Evolutionary conservation across 371 early-diverging fungal genomes (phyloP).

Genomic region (Mucor lusitanicus): DNA sequence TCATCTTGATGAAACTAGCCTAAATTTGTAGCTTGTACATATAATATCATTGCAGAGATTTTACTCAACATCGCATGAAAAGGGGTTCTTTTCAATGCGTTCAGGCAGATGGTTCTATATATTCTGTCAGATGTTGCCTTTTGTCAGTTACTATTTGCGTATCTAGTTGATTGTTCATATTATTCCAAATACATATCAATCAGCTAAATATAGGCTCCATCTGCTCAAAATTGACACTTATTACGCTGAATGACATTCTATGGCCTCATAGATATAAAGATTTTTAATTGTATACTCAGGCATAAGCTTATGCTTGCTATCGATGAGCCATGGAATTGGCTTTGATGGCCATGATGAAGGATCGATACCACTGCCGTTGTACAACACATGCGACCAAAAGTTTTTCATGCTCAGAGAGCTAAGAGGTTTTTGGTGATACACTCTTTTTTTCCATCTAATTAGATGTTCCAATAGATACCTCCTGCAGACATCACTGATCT

Average conservation of each 20-base stretch:
- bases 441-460: not conserved
- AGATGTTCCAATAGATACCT: not conserved
- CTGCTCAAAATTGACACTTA: no score
- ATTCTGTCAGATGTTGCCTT: not conserved
- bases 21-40: not conserved
- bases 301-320: no score
- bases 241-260: no score
- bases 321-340: not conserved
- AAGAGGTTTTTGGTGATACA: not conserved
- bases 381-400: not conserved
- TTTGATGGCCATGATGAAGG: not conserved
- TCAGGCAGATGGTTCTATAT: no score
- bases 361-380: not conserved
- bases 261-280: no score
- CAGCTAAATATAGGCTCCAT: not conserved
- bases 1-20: not conserved
- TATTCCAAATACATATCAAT: not conserved
- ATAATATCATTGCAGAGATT: not conserved
- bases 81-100: not conserved
- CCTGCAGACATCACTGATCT: not conserved
- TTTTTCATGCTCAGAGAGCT: not conserved
- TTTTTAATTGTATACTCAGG: no score
- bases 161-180: not conserved
- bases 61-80: not conserved
- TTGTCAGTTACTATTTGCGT: not conserved